Percentiles rank a stretch among this genome's conserved stretches.
These are phyloP conservation scores for Stagonosporopsis rhizophila DNA, from an alignment of 2,329 filamentous ascomycete genomes.

Conservation along the genomic window DNA sequence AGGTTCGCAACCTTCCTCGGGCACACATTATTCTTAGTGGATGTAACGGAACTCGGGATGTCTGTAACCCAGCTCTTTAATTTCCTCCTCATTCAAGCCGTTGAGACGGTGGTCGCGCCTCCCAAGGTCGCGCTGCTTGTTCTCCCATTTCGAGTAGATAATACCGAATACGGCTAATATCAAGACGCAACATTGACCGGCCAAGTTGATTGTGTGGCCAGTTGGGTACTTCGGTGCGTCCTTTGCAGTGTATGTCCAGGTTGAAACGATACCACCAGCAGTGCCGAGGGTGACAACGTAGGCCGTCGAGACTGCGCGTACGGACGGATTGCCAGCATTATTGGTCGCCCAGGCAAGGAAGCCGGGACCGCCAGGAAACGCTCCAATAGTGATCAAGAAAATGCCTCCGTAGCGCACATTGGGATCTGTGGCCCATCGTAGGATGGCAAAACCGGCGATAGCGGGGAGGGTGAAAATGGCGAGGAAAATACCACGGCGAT, in stretches of 20 bases:
- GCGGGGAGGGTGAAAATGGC: constrained; percentile 50
- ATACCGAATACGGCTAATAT: constrained; percentile 59
- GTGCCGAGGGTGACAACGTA: constrained; percentile 73
- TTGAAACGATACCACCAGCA: constrained; percentile 64
- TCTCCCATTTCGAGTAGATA: constrained; percentile 62
- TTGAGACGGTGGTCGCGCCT: constrained; percentile 59
- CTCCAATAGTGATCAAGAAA: constrained; percentile 63
- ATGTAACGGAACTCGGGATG: constrained; percentile 66
- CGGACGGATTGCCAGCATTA: constrained; percentile 63
- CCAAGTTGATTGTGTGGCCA: constrained; percentile 73
- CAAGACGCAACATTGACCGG: constrained; percentile 56
- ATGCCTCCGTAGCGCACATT: constrained; percentile 62
- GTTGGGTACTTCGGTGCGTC: constrained; percentile 71
- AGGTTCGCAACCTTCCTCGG: not conserved
- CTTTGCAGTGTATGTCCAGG: constrained; percentile 61
- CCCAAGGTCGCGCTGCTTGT: constrained; percentile 57
- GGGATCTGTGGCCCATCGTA: constrained; percentile 64
- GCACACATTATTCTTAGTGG: constrained; percentile 38
- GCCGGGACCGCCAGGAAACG: constrained; percentile 65
- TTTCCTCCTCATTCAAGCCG: constrained; percentile 57
- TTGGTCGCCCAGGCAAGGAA: constrained; percentile 67
- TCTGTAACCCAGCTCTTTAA: constrained; percentile 58
- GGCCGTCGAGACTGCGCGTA: constrained; percentile 63
- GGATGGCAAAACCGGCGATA: constrained; percentile 60
- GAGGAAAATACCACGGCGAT: constrained; percentile 49